Evolutionary conservation across 352 stramenopile genomes (phyloP).

Genomic region (Phytophthora cactorum): DNA sequence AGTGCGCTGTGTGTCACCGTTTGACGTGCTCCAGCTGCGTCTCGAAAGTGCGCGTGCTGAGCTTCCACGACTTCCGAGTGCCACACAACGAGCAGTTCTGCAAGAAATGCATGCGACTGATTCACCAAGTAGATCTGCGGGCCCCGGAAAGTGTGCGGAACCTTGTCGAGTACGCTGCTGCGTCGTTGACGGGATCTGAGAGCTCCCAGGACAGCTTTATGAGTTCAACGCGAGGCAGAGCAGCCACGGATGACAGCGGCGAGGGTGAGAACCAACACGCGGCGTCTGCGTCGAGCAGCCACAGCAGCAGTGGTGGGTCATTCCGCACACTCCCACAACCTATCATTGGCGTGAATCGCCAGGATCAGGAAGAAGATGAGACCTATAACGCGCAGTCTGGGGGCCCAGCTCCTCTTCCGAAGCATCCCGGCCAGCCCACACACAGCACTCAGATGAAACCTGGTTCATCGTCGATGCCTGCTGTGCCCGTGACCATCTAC

Average conservation of each 20-base stretch:
- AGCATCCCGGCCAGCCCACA: slow-evolving; percentile 21
- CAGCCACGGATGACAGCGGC: slow-evolving; percentile 43
- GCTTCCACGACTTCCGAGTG: slow-evolving; percentile 61
- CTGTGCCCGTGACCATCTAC: slow-evolving; percentile 35
- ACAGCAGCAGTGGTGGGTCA: slow-evolving; percentile 37
- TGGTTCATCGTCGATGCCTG: slow-evolving; percentile 32
- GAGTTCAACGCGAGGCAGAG: slow-evolving; percentile 28
- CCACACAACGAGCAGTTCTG: slow-evolving; percentile 64
- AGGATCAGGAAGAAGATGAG: slow-evolving; percentile 9
- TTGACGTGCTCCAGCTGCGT: slow-evolving; percentile 71
- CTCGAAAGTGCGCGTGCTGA: slow-evolving; percentile 67
- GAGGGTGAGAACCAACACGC: slow-evolving; percentile 22
- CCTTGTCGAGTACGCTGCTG: slow-evolving; percentile 45
- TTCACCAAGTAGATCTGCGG: slow-evolving; percentile 67
- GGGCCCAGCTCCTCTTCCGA: slow-evolving; percentile 18
- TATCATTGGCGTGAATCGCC: slow-evolving; percentile 20
- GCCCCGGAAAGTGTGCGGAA: slow-evolving; percentile 54
- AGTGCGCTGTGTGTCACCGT: slow-evolving; percentile 70
- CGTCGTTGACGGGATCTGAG: slow-evolving; percentile 37
- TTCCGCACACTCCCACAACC: slow-evolving; percentile 34
- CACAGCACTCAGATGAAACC: slow-evolving; percentile 25
- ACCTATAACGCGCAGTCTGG: slow-evolving; percentile 10
- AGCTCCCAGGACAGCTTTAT: slow-evolving; percentile 27
- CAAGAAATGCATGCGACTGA: slow-evolving; percentile 71
- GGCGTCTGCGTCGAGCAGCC: slow-evolving; percentile 30